phyloP scores from a whole-genome alignment of 129 eudicot genomes.

The Dittrichia graveolens region DNA sequence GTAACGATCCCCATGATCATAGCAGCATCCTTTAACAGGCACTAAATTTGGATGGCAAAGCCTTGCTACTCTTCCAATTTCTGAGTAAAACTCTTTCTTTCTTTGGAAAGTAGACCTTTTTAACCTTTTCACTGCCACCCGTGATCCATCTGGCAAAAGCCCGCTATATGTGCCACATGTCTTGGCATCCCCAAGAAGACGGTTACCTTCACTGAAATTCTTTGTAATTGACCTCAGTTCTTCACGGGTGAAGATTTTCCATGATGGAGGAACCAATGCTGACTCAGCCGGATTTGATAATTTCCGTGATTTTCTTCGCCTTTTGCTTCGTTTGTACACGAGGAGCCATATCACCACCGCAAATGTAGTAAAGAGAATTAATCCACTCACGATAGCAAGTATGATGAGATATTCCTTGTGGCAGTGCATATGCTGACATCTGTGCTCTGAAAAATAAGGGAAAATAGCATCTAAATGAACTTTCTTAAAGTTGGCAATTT shows the following conservation, averaged over 20 bases:
- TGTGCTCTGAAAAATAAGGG: slow-evolving; percentile 48
- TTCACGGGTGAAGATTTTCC: slow-evolving; percentile 84
- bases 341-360: slow-evolving; percentile 86
- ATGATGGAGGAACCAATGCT: slow-evolving; percentile 85
- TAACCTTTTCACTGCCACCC: slow-evolving; percentile 88
- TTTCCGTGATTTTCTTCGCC: slow-evolving; percentile 72
- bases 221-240: slow-evolving; percentile 83
- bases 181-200: slow-evolving; percentile 95
- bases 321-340: slow-evolving; percentile 60
- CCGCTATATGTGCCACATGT: slow-evolving; percentile 97
- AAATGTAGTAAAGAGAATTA: slow-evolving; percentile 74
- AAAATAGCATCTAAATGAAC: background rate
- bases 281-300: slow-evolving; percentile 64
- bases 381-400: slow-evolving; percentile 85
- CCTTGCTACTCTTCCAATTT: slow-evolving; percentile 89
- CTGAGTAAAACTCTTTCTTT: slow-evolving; percentile 92
- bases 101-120: slow-evolving; percentile 89
- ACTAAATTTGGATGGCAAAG: slow-evolving; percentile 88
- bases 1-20: slow-evolving; percentile 94
- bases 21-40: slow-evolving; percentile 92
- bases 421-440: slow-evolving; percentile 74
- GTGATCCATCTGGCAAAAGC: slow-evolving; percentile 73
- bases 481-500: background rate
- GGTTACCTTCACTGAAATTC: slow-evolving; percentile 92
- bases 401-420: slow-evolving; percentile 75